Evolutionary conservation across 495 filamentous ascomycete genomes (phyloP).

Genomic region (Lophium mytilinum): DNA sequence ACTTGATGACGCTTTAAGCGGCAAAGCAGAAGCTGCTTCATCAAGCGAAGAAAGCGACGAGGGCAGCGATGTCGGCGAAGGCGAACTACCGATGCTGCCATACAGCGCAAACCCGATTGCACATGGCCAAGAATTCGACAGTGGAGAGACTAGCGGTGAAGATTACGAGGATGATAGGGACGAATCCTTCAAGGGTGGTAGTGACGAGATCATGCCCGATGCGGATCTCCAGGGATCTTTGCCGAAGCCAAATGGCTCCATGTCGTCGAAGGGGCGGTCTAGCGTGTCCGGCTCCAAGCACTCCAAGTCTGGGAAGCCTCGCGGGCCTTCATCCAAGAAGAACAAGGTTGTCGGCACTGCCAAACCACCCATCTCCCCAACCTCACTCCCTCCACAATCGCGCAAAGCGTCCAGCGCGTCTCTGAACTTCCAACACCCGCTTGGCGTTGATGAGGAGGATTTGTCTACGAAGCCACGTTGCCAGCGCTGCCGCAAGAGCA

Average conservation of each 20-base stretch:
- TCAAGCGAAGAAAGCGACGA: conserved; percentile 76
- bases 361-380: conserved; percentile 59
- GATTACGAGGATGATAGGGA: conserved; percentile 56
- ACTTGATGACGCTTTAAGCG: conserved; percentile 83
- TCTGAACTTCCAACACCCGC: conserved; percentile 58
- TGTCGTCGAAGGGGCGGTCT: conserved; percentile 11
- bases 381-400: conserved; percentile 53
- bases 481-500: conserved; percentile 97
- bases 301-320: conserved; percentile 27
- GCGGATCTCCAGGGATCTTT: conserved; percentile 24
- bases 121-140: conserved; percentile 59
- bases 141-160: conserved; percentile 64
- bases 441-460: conserved; percentile 79
- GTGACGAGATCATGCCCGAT: conserved; percentile 35
- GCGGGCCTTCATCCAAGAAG: conserved; percentile 29
- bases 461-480: conserved; percentile 91
- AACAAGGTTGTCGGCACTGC: conserved; percentile 9
- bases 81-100: conserved; percentile 53
- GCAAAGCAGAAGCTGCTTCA: conserved; percentile 74
- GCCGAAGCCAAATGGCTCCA: conserved; percentile 30
- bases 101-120: conserved; percentile 45
- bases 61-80: conserved; percentile 48
- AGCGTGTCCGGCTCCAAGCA: conserved; percentile 12
- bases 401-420: conserved; percentile 75
- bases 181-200: conserved; percentile 44